Percentiles rank a stretch among this genome's conserved stretches.
Evolutionary conservation across 164 flowering plant species (phyloP).

Genomic region (Magnolia sinica): DNA sequence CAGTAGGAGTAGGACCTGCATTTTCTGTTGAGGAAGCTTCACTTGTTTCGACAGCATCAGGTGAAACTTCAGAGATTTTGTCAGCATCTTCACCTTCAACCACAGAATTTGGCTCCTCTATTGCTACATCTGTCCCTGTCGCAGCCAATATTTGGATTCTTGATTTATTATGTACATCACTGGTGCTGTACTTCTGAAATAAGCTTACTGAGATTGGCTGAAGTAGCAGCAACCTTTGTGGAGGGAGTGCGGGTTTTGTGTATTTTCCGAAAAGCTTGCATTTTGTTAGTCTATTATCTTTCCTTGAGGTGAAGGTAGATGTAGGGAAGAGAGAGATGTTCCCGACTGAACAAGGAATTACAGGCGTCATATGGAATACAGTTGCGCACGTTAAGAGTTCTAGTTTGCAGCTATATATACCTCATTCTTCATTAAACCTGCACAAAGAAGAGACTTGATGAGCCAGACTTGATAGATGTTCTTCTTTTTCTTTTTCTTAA

Average conservation of each 20-base stretch:
- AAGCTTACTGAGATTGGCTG: slow-evolving; percentile 40
- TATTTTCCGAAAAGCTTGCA: slow-evolving; percentile 30
- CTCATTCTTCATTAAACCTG: slow-evolving; percentile 36
- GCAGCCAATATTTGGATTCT: slow-evolving; percentile 42
- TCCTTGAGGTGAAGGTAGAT: slow-evolving; percentile 38
- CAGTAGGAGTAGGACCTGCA: slow-evolving; percentile 26
- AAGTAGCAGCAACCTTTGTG: slow-evolving; percentile 39
- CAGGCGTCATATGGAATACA: slow-evolving; percentile 57
- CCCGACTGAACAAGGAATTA: slow-evolving; percentile 59
- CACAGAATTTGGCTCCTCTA: slow-evolving; percentile 58
- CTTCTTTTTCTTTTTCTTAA: not conserved
- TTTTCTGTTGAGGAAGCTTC: slow-evolving; percentile 39
- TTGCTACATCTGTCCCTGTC: slow-evolving; percentile 64
- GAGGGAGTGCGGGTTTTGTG: slow-evolving; percentile 23
- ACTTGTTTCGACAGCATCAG: slow-evolving; percentile 31
- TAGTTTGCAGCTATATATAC: slow-evolving; percentile 14
- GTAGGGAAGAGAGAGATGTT: slow-evolving; percentile 46
- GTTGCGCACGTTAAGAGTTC: not conserved
- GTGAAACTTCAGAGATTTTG: slow-evolving; percentile 29
- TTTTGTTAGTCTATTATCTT: slow-evolving; percentile 33
- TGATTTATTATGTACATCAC: slow-evolving; percentile 19
- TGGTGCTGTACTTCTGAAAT: slow-evolving; percentile 36
- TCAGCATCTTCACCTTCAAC: slow-evolving; percentile 32
- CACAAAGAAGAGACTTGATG: slow-evolving; percentile 10
- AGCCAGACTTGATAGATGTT: not conserved